These are phyloP conservation scores for Volvox africanus DNA, from an alignment of 139 green algal species.

Conservation along the genomic window DNA sequence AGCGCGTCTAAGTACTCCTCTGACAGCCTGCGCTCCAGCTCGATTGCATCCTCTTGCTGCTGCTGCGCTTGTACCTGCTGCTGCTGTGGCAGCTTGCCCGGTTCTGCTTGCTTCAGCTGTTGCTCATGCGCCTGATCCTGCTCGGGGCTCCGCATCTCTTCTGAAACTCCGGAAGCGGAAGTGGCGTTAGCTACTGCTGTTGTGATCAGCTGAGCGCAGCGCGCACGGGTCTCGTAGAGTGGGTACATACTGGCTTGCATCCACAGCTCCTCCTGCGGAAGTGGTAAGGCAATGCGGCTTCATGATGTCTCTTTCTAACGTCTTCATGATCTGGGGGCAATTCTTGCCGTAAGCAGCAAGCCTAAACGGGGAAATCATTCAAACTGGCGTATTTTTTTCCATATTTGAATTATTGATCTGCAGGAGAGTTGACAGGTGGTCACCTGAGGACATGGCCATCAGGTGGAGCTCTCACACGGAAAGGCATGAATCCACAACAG, in stretches of 20 bases:
- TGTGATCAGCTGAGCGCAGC: constrained; percentile 28
- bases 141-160: background rate
- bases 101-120: background rate
- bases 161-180: background rate
- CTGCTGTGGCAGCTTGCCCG: background rate
- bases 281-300: too few relatives aligned
- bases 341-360: too few relatives aligned
- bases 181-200: background rate
- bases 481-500: too few relatives aligned
- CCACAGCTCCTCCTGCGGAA: constrained; percentile 34
- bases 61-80: background rate
- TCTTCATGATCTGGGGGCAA: too few relatives aligned
- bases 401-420: too few relatives aligned
- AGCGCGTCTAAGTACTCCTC: constrained; percentile 35
- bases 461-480: too few relatives aligned
- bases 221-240: constrained; percentile 22
- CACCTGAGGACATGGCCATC: too few relatives aligned
- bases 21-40: background rate
- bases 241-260: constrained; percentile 33
- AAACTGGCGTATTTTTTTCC: too few relatives aligned
- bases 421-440: too few relatives aligned
- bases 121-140: background rate
- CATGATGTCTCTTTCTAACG: too few relatives aligned
- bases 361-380: too few relatives aligned
- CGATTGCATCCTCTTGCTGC: background rate